These are phyloP conservation scores for Kuraishia ogatae DNA, from an alignment of 805 yeast species.

Conservation along the genomic window DNA sequence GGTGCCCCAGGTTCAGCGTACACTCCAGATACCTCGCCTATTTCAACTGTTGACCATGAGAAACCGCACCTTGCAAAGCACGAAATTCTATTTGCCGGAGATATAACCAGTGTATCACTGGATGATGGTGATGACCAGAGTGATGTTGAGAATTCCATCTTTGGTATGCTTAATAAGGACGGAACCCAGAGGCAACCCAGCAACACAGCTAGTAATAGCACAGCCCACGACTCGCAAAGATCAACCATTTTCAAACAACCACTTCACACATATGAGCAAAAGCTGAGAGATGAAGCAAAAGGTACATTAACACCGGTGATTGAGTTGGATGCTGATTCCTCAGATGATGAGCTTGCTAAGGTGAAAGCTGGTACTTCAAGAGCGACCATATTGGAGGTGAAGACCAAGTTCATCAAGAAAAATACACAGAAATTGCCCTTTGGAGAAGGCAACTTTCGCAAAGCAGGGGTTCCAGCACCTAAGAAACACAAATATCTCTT, in stretches of 20 bases:
- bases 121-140: neutral
- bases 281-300: neutral
- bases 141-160: neutral
- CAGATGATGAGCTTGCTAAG: constrained; percentile 4
- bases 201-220: neutral
- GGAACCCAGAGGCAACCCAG: neutral
- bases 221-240: neutral
- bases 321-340: constrained; percentile 9
- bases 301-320: neutral
- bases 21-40: neutral
- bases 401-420: constrained; percentile 6
- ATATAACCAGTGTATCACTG: neutral
- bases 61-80: neutral
- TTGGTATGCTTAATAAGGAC: neutral
- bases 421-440: neutral
- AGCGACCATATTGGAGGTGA: constrained; percentile 8
- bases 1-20: neutral
- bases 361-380: constrained; percentile 7
- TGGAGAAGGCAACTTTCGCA: neutral
- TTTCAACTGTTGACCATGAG: neutral
- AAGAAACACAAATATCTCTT: neutral
- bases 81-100: neutral
- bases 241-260: neutral
- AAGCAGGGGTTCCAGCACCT: neutral
- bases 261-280: neutral